Base-by-base conservation (phyloP, 1,284 basidiomycete genomes). In the Tilletia caries region DNA sequence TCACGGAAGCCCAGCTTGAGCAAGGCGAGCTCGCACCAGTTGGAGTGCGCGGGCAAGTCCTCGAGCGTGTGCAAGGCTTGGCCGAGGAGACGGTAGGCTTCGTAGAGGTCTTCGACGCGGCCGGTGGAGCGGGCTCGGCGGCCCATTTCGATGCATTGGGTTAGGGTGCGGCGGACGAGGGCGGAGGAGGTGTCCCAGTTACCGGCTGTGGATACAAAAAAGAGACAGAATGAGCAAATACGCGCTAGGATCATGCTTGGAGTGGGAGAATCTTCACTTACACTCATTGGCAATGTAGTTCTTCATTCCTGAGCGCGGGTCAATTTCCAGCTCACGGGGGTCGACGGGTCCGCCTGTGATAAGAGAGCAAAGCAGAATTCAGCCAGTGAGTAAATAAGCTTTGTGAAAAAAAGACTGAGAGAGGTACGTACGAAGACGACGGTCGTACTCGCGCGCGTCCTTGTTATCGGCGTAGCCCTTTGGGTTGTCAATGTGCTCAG, bases 271-370 rank as follows among this genome's bases (percentile, higher is more conserved):
- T 18, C 12, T 13, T 6, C 13, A 62, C 58, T 33, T n/a, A 62
- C 58, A 89, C 78, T 85, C 84, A 73, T 94, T 95, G 1, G 92
- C 92, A 70, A 96, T 94, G 82, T 95, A 97, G 80, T 94, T 94
- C 86, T 96, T 96, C 93, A 97, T 95, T 4, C 93, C 94, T 0
- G 91, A 92, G 12, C 87, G 86, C 0, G 89, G 89, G 82, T 97
- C 94, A 27, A 97, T 88, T 77, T 95, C 91, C 5, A 96, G 86
- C 82, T 97, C 94, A 54, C 88, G 85, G 0, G 91, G 91, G 69
- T 88, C 83, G 64, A 93, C 89, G 1, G 91, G 92, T 20, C 89
- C 90, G 64, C 58, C 58, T 62, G 58, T 25, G 23, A 50, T 50
- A 6, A 20, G 20, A 50, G 20, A 50, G 6, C 13, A 6, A 15